Evolutionary conservation across 2,329 filamentous ascomycete genomes (phyloP).

Genomic region (Rhynchosporium agropyri): DNA sequence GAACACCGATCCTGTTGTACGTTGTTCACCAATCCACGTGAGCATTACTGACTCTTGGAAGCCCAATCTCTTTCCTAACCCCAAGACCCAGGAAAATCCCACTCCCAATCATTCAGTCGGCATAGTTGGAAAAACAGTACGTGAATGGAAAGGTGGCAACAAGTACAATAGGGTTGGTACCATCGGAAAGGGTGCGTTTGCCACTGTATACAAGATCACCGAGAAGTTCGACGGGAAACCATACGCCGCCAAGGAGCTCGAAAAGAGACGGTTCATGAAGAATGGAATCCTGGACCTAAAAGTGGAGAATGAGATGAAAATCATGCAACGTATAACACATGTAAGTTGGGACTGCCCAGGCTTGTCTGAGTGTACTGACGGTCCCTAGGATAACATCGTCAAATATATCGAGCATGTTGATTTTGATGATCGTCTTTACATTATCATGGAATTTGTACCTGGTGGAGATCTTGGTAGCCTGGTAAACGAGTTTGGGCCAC

Average conservation of each 20-base stretch:
- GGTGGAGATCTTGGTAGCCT: conserved; percentile 81
- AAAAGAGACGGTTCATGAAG: conserved; percentile 91
- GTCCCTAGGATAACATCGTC: conserved; percentile 76
- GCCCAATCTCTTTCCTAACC: conserved; percentile 39
- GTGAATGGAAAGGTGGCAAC: conserved; percentile 79
- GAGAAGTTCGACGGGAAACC: conserved; percentile 80
- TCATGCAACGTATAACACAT: conserved; percentile 86
- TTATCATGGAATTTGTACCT: conserved; percentile 94
- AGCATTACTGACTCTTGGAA: conserved; percentile 27
- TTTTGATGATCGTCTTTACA: conserved; percentile 78
- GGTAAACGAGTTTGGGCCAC: conserved; percentile 60
- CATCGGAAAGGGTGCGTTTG: conserved; percentile 93
- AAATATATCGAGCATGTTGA: conserved; percentile 89
- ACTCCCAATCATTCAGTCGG: conserved; percentile 26
- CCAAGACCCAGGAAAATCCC: conserved; percentile 36
- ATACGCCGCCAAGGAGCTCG: conserved; percentile 91
- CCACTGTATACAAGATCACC: conserved; percentile 87
- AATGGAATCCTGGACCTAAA: conserved; percentile 88
- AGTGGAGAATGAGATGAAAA: conserved; percentile 95
- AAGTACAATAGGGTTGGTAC: conserved; percentile 81
- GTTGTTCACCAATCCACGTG: conserved; percentile 1
- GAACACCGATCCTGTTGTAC: conserved; percentile 37
- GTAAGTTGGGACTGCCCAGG: conserved; percentile 52
- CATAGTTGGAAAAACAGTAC: conserved; percentile 46
- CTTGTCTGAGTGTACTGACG: conserved; percentile 30